A percentile compares a stretch with the other conserved stretches of the same genome.
phyloP scores from a whole-genome alignment of 2,329 filamentous ascomycete genomes.

The Pseudophaeomoniella oleicola region DNA sequence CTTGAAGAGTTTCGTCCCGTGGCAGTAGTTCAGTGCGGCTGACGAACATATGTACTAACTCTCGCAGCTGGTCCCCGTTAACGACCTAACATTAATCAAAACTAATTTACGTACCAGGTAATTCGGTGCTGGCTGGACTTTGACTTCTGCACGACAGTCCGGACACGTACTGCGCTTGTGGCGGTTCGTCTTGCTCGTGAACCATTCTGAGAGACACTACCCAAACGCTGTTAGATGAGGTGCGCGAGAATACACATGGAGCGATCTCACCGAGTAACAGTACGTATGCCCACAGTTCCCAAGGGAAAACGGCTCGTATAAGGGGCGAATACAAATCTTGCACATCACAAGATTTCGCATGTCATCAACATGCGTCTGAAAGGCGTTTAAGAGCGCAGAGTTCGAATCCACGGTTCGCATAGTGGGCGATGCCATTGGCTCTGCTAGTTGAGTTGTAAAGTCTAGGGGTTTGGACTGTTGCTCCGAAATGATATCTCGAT shows the following conservation, averaged over 20 bases:
- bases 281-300: conserved; percentile 53
- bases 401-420: too few species aligned
- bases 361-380: conserved; percentile 43
- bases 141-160: conserved; percentile 48
- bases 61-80: conserved; percentile 35
- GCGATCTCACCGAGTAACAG: conserved; percentile 46
- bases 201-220: conserved; percentile 44
- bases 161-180: conserved; percentile 48
- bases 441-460: too few species aligned
- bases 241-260: conserved; percentile 2
- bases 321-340: conserved; percentile 52
- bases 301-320: conserved; percentile 57
- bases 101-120: conserved; percentile 36
- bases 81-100: conserved; percentile 2
- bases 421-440: too few species aligned
- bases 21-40: conserved; percentile 46
- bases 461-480: too few species aligned
- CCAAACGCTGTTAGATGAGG: conserved; percentile 11
- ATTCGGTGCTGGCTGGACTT: conserved; percentile 45
- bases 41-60: conserved; percentile 50
- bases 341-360: conserved; percentile 49
- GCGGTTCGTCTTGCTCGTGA: conserved; percentile 18
- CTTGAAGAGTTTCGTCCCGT: conserved; percentile 46
- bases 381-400: conserved; percentile 22
- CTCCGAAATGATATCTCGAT: too few species aligned